Evolutionary conservation across 73 alveolate genomes (phyloP).

Genomic region (Urostyla sp.): DNA sequence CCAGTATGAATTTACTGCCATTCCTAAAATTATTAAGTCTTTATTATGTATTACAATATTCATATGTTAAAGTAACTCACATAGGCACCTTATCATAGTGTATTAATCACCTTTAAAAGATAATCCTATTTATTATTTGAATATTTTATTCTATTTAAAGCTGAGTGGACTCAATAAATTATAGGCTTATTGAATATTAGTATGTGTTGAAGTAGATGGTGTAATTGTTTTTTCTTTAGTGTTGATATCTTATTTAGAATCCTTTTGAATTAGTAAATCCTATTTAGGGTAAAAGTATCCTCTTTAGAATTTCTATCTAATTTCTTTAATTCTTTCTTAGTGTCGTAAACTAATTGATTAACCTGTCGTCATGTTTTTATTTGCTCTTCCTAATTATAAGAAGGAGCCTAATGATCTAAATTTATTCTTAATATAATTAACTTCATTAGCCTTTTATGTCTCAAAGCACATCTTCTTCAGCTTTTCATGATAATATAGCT

Average conservation of each 20-base stretch:
- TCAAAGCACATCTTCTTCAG: constrained; percentile 34
- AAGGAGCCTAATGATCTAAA: not conserved
- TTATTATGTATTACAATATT: not conserved
- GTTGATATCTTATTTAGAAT: no score
- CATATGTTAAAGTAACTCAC: not conserved
- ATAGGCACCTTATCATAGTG: not conserved
- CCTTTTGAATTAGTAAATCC: not conserved
- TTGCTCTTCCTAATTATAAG: not conserved
- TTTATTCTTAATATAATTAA: no score
- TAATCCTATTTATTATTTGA: not conserved
- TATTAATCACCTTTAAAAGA: not conserved
- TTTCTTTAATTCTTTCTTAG: not conserved
- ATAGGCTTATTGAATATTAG: no score
- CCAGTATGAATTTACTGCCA: constrained; percentile 44
- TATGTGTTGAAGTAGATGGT: no score
- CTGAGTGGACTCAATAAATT: no score
- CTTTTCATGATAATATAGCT: constrained; percentile 52
- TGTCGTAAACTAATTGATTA: constrained; percentile 6
- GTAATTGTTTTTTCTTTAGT: no score
- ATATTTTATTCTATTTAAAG: no score
- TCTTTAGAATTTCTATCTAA: not conserved
- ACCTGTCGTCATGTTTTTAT: not conserved
- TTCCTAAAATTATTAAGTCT: constrained; percentile 7
- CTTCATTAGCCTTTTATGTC: not conserved
- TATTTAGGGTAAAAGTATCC: not conserved